phyloP scores from a whole-genome alignment of 768 basidiomycete species.

The Mycena albidolilacea region DNA sequence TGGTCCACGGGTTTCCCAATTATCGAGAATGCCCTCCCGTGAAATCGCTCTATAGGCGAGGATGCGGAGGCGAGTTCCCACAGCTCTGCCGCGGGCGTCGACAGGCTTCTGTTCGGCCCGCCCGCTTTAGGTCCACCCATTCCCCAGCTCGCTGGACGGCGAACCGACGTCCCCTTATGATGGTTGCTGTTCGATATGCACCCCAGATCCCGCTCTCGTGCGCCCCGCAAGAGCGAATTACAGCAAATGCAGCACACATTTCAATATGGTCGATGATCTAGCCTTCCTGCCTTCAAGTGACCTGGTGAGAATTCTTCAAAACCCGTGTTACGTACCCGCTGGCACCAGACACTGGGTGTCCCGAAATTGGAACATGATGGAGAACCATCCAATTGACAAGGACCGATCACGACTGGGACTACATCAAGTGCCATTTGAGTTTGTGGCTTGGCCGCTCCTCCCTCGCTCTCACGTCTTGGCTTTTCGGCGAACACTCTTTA shows the following conservation, averaged over 20 bases:
- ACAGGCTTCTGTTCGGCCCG: slow-evolving; percentile 27
- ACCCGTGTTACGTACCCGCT: slow-evolving; percentile 5
- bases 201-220: background rate
- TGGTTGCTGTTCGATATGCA: slow-evolving; percentile 17
- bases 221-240: background rate
- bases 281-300: slow-evolving; percentile 4
- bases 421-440: slow-evolving; percentile 21
- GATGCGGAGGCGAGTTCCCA: background rate
- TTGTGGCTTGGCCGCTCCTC: background rate
- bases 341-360: background rate
- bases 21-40: background rate
- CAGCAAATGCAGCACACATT: background rate
- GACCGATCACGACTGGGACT: slow-evolving; percentile 32
- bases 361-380: slow-evolving; percentile 25
- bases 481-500: background rate
- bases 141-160: slow-evolving; percentile 8
- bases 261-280: background rate
- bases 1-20: background rate
- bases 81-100: background rate
- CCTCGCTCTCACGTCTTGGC: background rate
- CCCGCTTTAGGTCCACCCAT: slow-evolving; percentile 21
- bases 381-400: slow-evolving; percentile 27
- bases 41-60: background rate
- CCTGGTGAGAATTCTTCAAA: background rate
- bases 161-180: slow-evolving; percentile 8